Evolutionary conservation across 1,284 basidiomycete species (phyloP).

Genomic region (Sanghuangporus sanghuang): DNA sequence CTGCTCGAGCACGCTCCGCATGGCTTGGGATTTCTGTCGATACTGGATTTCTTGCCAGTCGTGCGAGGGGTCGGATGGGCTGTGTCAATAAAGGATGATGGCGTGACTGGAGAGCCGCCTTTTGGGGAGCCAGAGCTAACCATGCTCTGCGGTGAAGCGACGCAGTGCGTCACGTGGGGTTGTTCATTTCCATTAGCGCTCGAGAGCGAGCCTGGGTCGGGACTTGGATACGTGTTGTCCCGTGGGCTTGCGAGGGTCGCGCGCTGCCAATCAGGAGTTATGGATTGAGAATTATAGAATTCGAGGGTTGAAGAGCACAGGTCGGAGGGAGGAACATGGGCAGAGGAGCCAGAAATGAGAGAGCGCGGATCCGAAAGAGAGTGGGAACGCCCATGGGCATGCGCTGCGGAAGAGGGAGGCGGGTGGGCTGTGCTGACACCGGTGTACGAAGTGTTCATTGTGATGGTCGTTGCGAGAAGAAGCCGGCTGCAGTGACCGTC

Average conservation of each 20-base stretch:
- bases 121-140: conserved; percentile 7
- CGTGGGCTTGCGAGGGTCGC: background rate
- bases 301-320: background rate
- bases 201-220: background rate
- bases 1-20: conserved; percentile 13
- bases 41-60: conserved; percentile 6
- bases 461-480: background rate
- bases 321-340: background rate
- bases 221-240: background rate
- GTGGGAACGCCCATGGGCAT: background rate
- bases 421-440: background rate
- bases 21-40: conserved; percentile 13
- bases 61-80: background rate
- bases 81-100: background rate
- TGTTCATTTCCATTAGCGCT: background rate
- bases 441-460: background rate
- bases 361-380: background rate
- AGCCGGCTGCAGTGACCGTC: background rate
- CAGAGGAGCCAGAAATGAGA: background rate
- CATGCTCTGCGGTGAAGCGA: conserved; percentile 9
- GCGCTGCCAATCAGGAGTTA: background rate
- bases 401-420: background rate
- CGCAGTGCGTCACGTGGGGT: conserved; percentile 1
- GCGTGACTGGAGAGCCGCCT: background rate
- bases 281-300: background rate